A percentile compares a stretch with the other conserved stretches of the same genome.
Conservation (phyloP, 805 yeast species). For the Starmerella khaoyaiensis region DNA sequence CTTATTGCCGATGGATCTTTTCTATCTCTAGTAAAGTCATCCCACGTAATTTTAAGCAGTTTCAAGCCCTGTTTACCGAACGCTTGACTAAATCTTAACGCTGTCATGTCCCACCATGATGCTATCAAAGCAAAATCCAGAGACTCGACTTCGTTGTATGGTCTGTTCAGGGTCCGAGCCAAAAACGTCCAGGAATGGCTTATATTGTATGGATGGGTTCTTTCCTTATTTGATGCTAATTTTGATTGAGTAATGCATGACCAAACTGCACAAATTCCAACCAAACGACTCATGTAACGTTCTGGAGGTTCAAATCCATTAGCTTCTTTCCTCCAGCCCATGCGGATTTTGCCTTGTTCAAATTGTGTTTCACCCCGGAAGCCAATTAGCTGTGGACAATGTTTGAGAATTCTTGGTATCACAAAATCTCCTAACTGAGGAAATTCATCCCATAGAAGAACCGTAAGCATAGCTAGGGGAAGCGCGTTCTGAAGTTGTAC, state of each 20-base stretch:
- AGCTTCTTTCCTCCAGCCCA: constrained; percentile 69
- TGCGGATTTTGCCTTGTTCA: constrained; percentile 62
- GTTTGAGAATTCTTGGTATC: constrained; percentile 74
- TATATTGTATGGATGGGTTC: constrained; percentile 44
- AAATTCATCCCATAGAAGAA: constrained; percentile 38
- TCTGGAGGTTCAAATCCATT: constrained; percentile 39
- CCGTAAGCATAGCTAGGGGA: constrained; percentile 60
- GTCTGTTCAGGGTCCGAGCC: constrained; percentile 57
- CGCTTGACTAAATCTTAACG: constrained; percentile 37
- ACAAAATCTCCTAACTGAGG: constrained; percentile 44
- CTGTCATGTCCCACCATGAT: constrained; percentile 88
- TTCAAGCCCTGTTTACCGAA: constrained; percentile 66
- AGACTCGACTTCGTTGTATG: constrained; percentile 39
- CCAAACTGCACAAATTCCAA: constrained; percentile 76
- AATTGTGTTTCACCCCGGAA: constrained; percentile 63
- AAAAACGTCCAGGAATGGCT: constrained; percentile 53
- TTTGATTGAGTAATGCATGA: constrained; percentile 52
- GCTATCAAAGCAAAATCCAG: constrained; percentile 60
- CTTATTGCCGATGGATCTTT: constrained; percentile 68
- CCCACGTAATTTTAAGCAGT: constrained; percentile 37
- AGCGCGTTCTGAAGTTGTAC: constrained; percentile 65
- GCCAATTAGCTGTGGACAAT: constrained; percentile 82
- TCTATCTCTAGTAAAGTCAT: constrained; percentile 42
- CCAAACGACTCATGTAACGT: constrained; percentile 70
- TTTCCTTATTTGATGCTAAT: constrained; percentile 18